Conservation (phyloP, 495 filamentous ascomycete genomes). For the Letharia columbiana region DNA sequence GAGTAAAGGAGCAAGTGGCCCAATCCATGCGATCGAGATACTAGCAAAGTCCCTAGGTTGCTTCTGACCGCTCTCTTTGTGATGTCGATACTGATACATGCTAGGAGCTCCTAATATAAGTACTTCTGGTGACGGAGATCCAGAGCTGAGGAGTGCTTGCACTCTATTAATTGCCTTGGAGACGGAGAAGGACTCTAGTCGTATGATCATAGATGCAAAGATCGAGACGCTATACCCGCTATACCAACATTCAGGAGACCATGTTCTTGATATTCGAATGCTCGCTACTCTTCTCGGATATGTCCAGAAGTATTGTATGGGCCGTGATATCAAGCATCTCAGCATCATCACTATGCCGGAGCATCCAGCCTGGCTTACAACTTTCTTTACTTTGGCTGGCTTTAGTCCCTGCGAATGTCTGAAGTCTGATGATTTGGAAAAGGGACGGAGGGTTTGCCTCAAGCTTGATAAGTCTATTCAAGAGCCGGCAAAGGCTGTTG, state of each 20-base stretch:
- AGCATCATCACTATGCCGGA: constrained; percentile 1
- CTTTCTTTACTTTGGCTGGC: not conserved
- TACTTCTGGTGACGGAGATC: not conserved
- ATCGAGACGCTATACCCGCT: constrained; percentile 7
- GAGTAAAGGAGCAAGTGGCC: constrained; percentile 1
- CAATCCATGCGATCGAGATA: constrained; percentile 7
- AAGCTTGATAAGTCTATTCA: not conserved
- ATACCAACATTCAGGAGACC: constrained; percentile 1
- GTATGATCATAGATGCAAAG: constrained; percentile 9
- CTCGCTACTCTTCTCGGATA: constrained; percentile 5
- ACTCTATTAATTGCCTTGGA: not conserved
- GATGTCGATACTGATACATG: not conserved
- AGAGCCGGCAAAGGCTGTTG: not conserved
- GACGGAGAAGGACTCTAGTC: not conserved
- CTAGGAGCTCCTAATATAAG: not conserved
- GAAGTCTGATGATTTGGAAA: not conserved
- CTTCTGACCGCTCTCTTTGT: not conserved
- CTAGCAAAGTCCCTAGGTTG: constrained; percentile 5
- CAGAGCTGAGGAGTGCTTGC: not conserved
- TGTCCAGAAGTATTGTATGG: constrained; percentile 5
- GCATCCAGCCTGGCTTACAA: constrained; percentile 3
- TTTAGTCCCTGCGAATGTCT: constrained; percentile 6
- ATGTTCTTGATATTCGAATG: constrained; percentile 2
- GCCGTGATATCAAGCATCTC: constrained; percentile 7
- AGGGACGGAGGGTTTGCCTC: constrained; percentile 1